phyloP scores from a whole-genome alignment of 257 asterid species.

The Scutellaria galericulata region DNA sequence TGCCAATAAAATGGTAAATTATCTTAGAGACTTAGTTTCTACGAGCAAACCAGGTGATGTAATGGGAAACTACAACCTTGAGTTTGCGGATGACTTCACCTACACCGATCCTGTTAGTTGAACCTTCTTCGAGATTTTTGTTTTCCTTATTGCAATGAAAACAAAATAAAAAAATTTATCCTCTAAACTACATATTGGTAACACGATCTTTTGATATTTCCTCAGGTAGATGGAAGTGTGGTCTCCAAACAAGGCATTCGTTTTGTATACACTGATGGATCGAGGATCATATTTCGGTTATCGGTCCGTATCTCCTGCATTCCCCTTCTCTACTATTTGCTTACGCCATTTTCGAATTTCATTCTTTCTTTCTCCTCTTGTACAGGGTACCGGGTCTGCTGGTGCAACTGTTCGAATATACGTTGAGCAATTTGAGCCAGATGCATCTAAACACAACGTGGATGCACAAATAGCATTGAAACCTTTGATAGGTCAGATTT shows the following conservation, averaged over 20 bases:
- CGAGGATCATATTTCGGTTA: conserved; percentile 86
- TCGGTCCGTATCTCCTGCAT: conserved; percentile 57
- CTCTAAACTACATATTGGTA: conserved; percentile 8
- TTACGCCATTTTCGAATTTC: no score
- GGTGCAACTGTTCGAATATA: conserved; percentile 93
- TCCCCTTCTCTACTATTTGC: no score
- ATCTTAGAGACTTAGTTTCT: conserved; percentile 73
- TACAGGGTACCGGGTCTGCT: conserved; percentile 97
- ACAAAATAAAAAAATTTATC: not conserved
- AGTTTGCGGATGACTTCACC: conserved; percentile 91
- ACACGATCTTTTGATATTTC: conserved; percentile 26
- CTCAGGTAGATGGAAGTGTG: conserved; percentile 91
- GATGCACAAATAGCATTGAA: conserved; percentile 89
- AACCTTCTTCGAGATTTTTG: conserved; percentile 14
- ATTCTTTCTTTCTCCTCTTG: no score
- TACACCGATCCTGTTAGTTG: conserved; percentile 92
- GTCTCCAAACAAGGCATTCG: conserved; percentile 91
- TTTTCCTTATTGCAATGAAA: conserved; percentile 13
- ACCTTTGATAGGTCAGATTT: conserved; percentile 74
- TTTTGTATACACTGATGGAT: conserved; percentile 87
- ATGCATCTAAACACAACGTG: conserved; percentile 71
- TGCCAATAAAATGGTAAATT: conserved; percentile 75
- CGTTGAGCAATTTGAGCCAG: conserved; percentile 84
- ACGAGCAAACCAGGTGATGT: conserved; percentile 74
- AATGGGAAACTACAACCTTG: conserved; percentile 78